Evolutionary conservation across 192 early-diverging fungal species (phyloP), one percentile per base, ranked within the genome.

Genomic region (Dimargaris xerosporica): DNA sequence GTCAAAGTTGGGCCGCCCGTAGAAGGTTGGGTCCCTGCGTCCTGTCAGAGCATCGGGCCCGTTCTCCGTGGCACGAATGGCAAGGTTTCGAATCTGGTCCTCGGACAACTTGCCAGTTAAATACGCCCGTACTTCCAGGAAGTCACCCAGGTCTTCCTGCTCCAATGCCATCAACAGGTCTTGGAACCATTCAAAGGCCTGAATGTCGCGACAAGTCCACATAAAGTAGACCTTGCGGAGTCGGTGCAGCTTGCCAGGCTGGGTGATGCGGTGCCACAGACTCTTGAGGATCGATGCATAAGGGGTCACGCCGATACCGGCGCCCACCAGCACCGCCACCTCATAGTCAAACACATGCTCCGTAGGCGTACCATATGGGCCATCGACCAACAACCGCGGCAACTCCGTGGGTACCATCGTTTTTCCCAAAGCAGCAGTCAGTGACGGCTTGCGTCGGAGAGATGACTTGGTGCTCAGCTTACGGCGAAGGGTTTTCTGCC

Each of bases 261-360:
- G 76, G 46, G 75, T 78, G 69, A 76, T 76, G 65, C 79, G 76
- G 69, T 82, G 86, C 76, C 84, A 85, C 47, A 90, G 71, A 69
- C 81, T 83, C 68, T 85, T 84, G 30, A 90, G 72, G 4, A 90
- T 75, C 30, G 81, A 77, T 21, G 86, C 86, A 41, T 82, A 82
- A 2, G 88, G 88, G 1, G 88, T 90, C 23, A 90, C 83, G 29
- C 88, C 88, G 44, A 90, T 87, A 64, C 88, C 88, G n/a, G 86
- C 88, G 2, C 82, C 85, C 26, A 90, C 76, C 31, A 87, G 69
- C 15, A 87, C 70, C 16, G 81, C 76, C 26, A 78, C 73, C 55
- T 84, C 79, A 68, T 85, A 88, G 61, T 88, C 82, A 73, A 85
- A 87, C 52, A 88, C 80, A 60, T 83, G 84, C 72, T 90, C 85